Evolutionary conservation across 2,329 filamentous ascomycete species (phyloP), one percentile per base, ranked within the genome.

Genomic region (Diaporthe velutina): DNA sequence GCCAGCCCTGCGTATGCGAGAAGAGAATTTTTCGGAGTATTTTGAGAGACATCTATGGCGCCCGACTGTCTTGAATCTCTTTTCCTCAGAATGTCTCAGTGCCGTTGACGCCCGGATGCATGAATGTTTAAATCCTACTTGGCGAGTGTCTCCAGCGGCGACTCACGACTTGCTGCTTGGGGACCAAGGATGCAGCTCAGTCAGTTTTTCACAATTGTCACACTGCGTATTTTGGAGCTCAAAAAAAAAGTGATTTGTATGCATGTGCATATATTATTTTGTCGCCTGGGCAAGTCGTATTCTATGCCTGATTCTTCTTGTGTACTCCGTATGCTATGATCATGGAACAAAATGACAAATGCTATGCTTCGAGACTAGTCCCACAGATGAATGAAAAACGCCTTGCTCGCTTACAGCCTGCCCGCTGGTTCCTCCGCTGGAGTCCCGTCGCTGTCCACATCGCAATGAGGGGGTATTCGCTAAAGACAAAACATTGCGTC

Each of bases 401-500:
- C 64, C 64, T 54, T 54, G 64, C 64, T 52, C 64, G 64, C 48
- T 68, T 28, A n/a, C 45, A 52, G 22, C 38, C 64, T 67, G 45
- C 19, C 30, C 28, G 17, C 5, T 13, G 19, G 30, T 68, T 52
- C 30, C 64, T 68, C 64, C 64, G 64, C 48, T 52, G 22, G 33
- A 54, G 48, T 68, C n/a, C 58, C 25, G 15, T 45, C 58, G 58
- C 58, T 64, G 33, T 68, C 33, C 64, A 28, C 22, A 54, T 28
- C 48, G 64, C 64, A 54, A 22, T 68, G 64, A 68, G 64, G 48
- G 64, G 64, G 45, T 68, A 68, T 68, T 54, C 48, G 64, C 64
- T 38, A 68, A 54, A 54, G 33, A 68, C 64, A 54, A 68, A 50
- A 52, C 33, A 40, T 54, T 38, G 45, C 48, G 64, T 40, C 15